Evolutionary conservation across 164 flowering plant species (phyloP).

Genomic region (Stephania japonica): DNA sequence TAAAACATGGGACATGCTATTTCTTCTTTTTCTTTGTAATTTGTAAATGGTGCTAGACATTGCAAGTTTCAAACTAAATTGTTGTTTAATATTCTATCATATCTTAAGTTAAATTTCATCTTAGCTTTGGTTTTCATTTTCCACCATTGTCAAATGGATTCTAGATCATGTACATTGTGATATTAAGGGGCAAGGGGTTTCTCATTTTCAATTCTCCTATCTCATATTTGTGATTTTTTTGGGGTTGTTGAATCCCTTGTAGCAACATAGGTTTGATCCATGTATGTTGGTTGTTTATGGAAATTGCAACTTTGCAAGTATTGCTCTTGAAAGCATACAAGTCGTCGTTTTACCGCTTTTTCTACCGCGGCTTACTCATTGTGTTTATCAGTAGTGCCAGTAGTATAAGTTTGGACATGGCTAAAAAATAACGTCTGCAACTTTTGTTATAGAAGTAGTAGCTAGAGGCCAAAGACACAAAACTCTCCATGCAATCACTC

Average conservation of each 20-base stretch:
- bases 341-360: no score
- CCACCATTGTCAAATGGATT: not conserved
- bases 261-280: no score
- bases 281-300: not conserved
- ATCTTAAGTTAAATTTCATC: not conserved
- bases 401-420: no score
- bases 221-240: not conserved
- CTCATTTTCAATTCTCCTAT: no score
- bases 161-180: not conserved
- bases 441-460: no score
- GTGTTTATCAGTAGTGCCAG: no score
- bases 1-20: not conserved
- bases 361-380: no score
- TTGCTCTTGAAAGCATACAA: no score
- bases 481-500: no score
- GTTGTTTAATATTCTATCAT: not conserved
- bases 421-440: no score
- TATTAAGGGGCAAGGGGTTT: not conserved
- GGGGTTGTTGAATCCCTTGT: not conserved
- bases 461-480: no score
- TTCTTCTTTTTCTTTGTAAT: not conserved
- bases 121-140: not conserved
- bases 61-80: not conserved
- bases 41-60: not conserved
- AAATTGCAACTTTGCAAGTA: not conserved